These are phyloP conservation scores for Fusarium aywerte DNA, from an alignment of 2,329 filamentous ascomycete species.

Conservation along the genomic window DNA sequence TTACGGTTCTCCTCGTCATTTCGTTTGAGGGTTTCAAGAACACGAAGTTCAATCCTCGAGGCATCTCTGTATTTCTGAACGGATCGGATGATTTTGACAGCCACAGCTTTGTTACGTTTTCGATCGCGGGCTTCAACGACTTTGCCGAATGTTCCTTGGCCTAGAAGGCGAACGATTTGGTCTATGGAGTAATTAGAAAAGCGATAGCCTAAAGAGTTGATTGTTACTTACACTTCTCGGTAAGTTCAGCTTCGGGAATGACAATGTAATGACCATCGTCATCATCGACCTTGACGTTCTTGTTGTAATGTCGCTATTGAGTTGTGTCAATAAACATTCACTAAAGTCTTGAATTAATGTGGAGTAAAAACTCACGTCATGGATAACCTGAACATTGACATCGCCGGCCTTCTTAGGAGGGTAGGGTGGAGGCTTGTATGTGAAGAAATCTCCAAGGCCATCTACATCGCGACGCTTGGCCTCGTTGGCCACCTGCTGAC, in stretches of 20 bases:
- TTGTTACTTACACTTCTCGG: constrained; percentile 82
- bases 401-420: constrained; percentile 91
- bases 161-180: constrained; percentile 87
- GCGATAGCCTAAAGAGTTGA: neutral
- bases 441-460: constrained; percentile 74
- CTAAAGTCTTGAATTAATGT: neutral
- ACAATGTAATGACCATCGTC: constrained; percentile 98
- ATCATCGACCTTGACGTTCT: constrained; percentile 85
- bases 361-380: constrained; percentile 65
- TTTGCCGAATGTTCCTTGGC: constrained; percentile 98
- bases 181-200: constrained; percentile 63
- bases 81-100: constrained; percentile 97
- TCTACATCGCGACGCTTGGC: constrained; percentile 82
- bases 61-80: constrained; percentile 99
- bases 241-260: constrained; percentile 84
- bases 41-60: constrained; percentile 91
- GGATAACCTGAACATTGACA: constrained; percentile 71
- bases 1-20: constrained; percentile 95
- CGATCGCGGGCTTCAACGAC: constrained; percentile 93
- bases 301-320: constrained; percentile 55
- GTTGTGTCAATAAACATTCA: constrained; percentile 30
- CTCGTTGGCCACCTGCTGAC: constrained; percentile 84
- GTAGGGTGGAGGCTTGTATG: constrained; percentile 86
- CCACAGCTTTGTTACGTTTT: constrained; percentile 79
- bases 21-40: constrained; percentile 88